Conservation (phyloP, 1,284 basidiomycete genomes). For the Ustilago nuda region DNA sequence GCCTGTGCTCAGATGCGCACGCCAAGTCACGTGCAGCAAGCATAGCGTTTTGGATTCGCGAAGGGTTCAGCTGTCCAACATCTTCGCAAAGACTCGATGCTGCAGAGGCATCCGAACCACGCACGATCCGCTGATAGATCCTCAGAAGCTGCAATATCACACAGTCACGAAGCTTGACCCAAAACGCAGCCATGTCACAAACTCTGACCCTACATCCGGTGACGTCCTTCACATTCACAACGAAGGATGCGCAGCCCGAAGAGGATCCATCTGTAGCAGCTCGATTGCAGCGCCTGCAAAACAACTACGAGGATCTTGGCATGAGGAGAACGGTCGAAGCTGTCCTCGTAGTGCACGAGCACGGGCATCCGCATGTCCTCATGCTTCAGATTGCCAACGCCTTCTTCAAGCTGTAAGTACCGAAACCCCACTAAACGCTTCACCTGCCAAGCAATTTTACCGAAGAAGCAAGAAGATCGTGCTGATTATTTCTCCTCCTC, state of each 20-base stretch:
- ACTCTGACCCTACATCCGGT: conserved; percentile 75
- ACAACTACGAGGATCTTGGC: conserved; percentile 94
- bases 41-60: background rate
- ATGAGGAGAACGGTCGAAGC: conserved; percentile 95
- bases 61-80: conserved; percentile 9
- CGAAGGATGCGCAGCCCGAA: conserved; percentile 93
- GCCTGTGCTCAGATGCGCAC: too few species aligned
- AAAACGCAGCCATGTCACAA: conserved; percentile 36
- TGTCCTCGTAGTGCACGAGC: conserved; percentile 88
- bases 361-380: conserved; percentile 79
- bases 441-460: background rate
- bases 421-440: background rate
- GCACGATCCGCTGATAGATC: background rate
- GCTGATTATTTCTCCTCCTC: background rate
- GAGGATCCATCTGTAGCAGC: conserved; percentile 91
- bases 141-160: background rate
- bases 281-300: conserved; percentile 73
- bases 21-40: too few species aligned
- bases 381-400: conserved; percentile 98
- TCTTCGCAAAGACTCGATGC: background rate
- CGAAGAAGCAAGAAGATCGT: background rate
- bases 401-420: conserved; percentile 92
- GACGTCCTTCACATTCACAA: conserved; percentile 91
- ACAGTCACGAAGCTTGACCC: background rate
- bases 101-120: background rate